Conservation (phyloP, 805 yeast genomes). For the Clavispora fructus region DNA sequence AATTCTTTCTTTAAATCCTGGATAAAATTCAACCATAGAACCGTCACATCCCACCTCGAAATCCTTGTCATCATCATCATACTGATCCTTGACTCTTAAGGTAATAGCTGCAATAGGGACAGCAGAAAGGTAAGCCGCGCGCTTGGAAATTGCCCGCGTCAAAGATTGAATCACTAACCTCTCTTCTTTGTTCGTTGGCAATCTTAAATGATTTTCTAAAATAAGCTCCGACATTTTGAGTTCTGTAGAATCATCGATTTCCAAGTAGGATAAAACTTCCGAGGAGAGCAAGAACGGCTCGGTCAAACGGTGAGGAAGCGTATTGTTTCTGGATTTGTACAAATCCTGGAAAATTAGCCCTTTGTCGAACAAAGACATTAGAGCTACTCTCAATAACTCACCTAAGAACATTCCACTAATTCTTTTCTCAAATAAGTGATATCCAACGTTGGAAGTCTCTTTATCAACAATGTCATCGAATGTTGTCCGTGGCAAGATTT, state of each 20-base stretch:
- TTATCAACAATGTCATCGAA: slow-evolving; percentile 71
- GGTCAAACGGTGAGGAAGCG: slow-evolving; percentile 58
- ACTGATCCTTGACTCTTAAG: slow-evolving; percentile 56
- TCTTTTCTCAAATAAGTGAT: slow-evolving; percentile 89
- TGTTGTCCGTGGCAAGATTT: slow-evolving; percentile 68
- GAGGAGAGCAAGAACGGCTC: slow-evolving; percentile 77
- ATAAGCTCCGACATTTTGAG: slow-evolving; percentile 67
- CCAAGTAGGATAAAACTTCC: slow-evolving; percentile 80
- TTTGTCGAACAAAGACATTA: slow-evolving; percentile 61
- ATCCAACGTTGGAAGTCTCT: slow-evolving; percentile 76
- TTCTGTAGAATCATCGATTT: slow-evolving; percentile 75
- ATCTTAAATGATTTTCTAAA: slow-evolving; percentile 59
- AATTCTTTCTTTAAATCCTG: slow-evolving; percentile 76
- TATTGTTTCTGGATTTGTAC: slow-evolving; percentile 33
- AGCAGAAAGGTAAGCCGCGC: slow-evolving; percentile 89
- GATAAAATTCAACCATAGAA: slow-evolving; percentile 87
- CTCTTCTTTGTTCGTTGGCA: slow-evolving; percentile 67
- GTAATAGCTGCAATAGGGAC: slow-evolving; percentile 88
- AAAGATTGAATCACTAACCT: slow-evolving; percentile 66
- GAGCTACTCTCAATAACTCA: slow-evolving; percentile 71
- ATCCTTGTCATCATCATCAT: slow-evolving; percentile 45
- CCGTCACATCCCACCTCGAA: slow-evolving; percentile 97
- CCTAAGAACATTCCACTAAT: slow-evolving; percentile 92
- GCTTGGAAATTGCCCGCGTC: slow-evolving; percentile 73
- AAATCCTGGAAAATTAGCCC: slow-evolving; percentile 57